These are phyloP conservation scores for Ambrosiella beaveri DNA, from an alignment of 2,329 filamentous ascomycete species.

Conservation along the genomic window DNA sequence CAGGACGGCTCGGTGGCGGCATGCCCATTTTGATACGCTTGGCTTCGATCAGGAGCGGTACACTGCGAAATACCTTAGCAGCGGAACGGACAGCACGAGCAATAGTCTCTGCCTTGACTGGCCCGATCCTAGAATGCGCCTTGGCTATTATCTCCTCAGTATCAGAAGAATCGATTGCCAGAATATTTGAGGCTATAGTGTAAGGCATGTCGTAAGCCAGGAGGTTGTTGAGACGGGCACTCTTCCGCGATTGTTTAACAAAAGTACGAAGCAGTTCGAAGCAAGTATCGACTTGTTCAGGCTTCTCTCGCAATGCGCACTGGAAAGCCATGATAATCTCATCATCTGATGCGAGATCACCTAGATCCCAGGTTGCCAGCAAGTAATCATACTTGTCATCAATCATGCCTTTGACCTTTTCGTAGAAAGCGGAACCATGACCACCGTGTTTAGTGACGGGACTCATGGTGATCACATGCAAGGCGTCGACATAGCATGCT, in stretches of 20 bases:
- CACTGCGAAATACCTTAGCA: conserved; percentile 17
- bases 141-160: conserved; percentile 8
- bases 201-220: conserved; percentile 11
- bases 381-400: conserved; percentile 13
- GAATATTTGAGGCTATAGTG: conserved; percentile 11
- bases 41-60: conserved; percentile 11
- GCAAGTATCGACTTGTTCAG: conserved; percentile 14
- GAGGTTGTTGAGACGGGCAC: conserved; percentile 12
- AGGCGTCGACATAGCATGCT: conserved; percentile 14
- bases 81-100: conserved; percentile 18
- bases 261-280: conserved; percentile 16
- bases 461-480: conserved; percentile 12
- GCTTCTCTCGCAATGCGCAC: conserved; percentile 15
- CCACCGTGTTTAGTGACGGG: conserved; percentile 4
- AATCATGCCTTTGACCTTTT: conserved; percentile 11
- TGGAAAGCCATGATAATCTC: conserved; percentile 15
- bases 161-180: conserved; percentile 8
- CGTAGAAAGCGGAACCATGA: conserved; percentile 11
- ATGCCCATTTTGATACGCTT: conserved; percentile 13
- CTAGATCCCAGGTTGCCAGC: conserved; percentile 13
- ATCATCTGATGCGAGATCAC: conserved; percentile 15
- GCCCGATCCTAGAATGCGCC: conserved; percentile 7
- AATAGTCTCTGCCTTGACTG: conserved; percentile 13
- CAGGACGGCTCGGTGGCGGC: conserved; percentile 31
- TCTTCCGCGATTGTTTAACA: conserved; percentile 13